Conservation (phyloP, 176 grass and related monocot genomes). For the Panicum miliaceum region DNA sequence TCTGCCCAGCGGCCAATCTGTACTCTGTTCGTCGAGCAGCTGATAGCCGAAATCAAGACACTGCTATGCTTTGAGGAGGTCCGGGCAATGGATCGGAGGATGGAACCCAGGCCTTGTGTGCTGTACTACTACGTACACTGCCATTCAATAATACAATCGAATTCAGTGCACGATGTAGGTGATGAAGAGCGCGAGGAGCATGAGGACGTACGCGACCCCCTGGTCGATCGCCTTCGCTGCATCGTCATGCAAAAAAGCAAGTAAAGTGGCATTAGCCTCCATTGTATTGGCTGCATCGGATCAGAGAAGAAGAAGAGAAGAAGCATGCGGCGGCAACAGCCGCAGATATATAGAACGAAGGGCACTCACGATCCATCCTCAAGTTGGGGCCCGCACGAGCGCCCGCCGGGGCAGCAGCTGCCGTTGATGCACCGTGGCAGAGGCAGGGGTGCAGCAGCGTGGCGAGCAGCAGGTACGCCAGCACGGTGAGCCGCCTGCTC, state of each 20-base stretch:
- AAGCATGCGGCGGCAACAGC: no score
- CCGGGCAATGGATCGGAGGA: no score
- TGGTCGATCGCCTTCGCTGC: constrained; percentile 62
- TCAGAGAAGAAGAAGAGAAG: no score
- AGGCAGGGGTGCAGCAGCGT: constrained; percentile 46
- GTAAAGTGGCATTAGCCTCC: not conserved
- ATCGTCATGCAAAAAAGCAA: not conserved
- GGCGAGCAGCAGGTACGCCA: constrained; percentile 47
- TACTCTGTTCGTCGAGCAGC: not conserved
- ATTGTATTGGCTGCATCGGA: no score
- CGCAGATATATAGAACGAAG: not conserved
- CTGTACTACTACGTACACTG: no score
- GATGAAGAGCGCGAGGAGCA: constrained; percentile 54
- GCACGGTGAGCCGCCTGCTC: constrained; percentile 12
- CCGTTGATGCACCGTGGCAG: constrained; percentile 24
- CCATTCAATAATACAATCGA: not conserved
- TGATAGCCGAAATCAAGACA: not conserved
- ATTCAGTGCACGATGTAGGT: constrained; percentile 48
- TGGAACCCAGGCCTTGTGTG: no score
- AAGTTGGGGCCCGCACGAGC: not conserved
- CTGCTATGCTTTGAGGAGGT: no score
- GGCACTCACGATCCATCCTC: constrained; percentile 42
- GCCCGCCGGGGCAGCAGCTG: not conserved
- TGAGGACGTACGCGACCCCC: constrained; percentile 55
- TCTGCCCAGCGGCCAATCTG: not conserved